These are phyloP conservation scores for Pythium rhizo-oryzae DNA, from an alignment of 352 stramenopile species.

Conservation along the genomic window DNA sequence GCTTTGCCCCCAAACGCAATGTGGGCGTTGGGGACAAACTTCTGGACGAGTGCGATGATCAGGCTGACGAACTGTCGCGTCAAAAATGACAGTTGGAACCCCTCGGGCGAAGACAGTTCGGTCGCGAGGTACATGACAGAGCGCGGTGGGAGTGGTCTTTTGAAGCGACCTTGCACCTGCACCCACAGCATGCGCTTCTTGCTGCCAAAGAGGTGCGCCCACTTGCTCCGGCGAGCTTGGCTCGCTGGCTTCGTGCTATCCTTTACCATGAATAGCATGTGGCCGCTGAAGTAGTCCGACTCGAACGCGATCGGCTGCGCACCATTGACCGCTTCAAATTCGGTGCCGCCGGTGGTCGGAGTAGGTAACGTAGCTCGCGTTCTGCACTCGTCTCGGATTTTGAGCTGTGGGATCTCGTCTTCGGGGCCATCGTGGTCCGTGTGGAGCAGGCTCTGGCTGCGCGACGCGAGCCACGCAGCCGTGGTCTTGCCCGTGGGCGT, in stretches of 20 bases:
- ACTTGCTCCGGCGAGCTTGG: conserved; percentile 7
- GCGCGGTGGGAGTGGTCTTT: conserved; percentile 30
- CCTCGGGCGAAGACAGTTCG: conserved; percentile 39
- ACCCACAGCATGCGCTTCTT: conserved; percentile 51
- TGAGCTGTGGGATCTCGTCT: conserved; percentile 36
- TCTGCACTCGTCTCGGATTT: conserved; percentile 36
- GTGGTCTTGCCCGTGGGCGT: conserved; percentile 22
- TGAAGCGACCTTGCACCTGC: conserved; percentile 70
- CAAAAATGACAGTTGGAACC: conserved; percentile 38
- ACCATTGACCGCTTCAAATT: conserved; percentile 33
- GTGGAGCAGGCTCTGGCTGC: conserved; percentile 16
- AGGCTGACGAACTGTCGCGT: conserved; percentile 38
- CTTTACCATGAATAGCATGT: conserved; percentile 44
- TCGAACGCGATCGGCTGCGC: conserved; percentile 50
- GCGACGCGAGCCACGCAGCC: conserved; percentile 25
- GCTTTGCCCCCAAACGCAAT: conserved; percentile 38
- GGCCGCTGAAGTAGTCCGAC: conserved; percentile 45
- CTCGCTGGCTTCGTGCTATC: conserved; percentile 3
- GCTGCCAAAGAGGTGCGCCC: conserved; percentile 40
- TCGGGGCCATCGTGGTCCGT: conserved; percentile 5
- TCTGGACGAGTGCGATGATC: conserved; percentile 42
- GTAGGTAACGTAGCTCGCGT: background rate
- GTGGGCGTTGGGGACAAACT: conserved; percentile 39
- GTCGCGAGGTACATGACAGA: conserved; percentile 52
- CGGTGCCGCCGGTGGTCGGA: background rate